Evolutionary conservation across 495 filamentous ascomycete genomes (phyloP).

Genomic region (Bacidia rubella): DNA sequence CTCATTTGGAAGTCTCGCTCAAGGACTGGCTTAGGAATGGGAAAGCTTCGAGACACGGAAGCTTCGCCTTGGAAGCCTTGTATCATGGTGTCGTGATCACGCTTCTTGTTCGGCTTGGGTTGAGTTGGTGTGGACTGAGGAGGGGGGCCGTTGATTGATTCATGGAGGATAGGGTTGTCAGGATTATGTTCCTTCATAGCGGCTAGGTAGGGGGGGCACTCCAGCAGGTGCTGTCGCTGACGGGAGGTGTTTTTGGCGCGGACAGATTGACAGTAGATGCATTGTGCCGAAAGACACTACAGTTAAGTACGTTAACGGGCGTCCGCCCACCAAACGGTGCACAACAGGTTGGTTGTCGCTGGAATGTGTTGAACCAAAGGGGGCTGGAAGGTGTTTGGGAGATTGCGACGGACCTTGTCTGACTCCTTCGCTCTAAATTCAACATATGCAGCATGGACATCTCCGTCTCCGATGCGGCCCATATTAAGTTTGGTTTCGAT

Average conservation of each 20-base stretch:
- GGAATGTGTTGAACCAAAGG: not conserved
- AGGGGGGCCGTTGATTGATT: slow-evolving; percentile 41
- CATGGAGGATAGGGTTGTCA: slow-evolving; percentile 43
- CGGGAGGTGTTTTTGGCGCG: slow-evolving; percentile 44
- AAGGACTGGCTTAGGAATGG: slow-evolving; percentile 41
- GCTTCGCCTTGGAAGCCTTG: slow-evolving; percentile 17
- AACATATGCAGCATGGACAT: slow-evolving; percentile 45
- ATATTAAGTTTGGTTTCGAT: slow-evolving; percentile 22
- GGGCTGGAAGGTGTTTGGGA: not conserved
- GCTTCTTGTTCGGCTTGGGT: slow-evolving; percentile 17
- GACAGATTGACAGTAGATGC: slow-evolving; percentile 44
- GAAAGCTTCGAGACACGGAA: slow-evolving; percentile 28
- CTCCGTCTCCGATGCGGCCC: slow-evolving; percentile 44
- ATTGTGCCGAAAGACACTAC: slow-evolving; percentile 43
- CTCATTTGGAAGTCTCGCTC: slow-evolving; percentile 51
- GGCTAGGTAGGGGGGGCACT: slow-evolving; percentile 42
- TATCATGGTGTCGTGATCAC: slow-evolving; percentile 20
- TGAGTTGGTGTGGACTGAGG: slow-evolving; percentile 19
- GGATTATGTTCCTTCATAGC: slow-evolving; percentile 46
- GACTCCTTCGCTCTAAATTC: slow-evolving; percentile 49
- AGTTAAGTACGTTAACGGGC: slow-evolving; percentile 31
- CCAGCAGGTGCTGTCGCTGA: slow-evolving; percentile 40
- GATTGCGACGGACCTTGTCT: slow-evolving; percentile 35
- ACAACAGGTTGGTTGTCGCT: not conserved
- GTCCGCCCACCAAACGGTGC: not conserved